phyloP scores from a whole-genome alignment of 345 rosid species.

The Erysimum cheiranthoides region DNA sequence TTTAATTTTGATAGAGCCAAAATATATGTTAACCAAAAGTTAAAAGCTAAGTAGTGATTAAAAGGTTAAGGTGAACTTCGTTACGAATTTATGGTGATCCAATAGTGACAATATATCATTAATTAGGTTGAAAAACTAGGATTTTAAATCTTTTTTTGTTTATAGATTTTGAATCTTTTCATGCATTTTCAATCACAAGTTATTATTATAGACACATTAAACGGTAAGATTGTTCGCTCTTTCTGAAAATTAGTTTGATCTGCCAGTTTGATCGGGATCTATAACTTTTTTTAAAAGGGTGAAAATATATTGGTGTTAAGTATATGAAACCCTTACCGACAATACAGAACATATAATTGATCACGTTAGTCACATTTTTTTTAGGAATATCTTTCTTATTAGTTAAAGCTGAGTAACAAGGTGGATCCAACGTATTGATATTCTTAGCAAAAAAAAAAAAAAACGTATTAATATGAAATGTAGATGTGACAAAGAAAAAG shows the following conservation, averaged over 20 bases:
- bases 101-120: background rate
- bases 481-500: background rate
- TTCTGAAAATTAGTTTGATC: no score
- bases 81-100: background rate
- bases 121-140: background rate
- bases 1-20: background rate
- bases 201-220: background rate
- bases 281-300: no score
- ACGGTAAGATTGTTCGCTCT: background rate
- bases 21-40: constrained; percentile 1
- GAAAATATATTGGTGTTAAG: no score
- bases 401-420: background rate
- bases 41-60: background rate
- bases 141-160: no score
- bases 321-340: no score
- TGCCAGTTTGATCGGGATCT: no score
- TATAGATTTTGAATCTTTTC: no score
- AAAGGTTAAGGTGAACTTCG: background rate
- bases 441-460: no score
- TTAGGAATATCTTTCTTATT: no score
- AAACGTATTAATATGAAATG: background rate
- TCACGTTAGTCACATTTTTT: no score
- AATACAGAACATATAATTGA: no score
- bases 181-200: background rate
- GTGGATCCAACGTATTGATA: background rate